These are phyloP conservation scores for Lactarius deliciosus DNA, from an alignment of 768 basidiomycete genomes.

Conservation along the genomic window DNA sequence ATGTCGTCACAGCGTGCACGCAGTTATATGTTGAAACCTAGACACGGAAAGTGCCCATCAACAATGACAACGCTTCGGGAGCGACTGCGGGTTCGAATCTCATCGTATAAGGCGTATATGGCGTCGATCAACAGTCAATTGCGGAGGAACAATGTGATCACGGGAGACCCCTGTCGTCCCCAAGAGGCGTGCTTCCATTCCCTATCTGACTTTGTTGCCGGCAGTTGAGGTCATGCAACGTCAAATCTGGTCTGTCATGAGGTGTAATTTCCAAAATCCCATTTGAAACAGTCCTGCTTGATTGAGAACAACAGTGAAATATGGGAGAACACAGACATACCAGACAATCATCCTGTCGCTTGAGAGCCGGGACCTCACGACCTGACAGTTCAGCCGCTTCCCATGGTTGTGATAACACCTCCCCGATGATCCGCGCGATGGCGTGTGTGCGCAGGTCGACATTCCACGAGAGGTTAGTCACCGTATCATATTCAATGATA, in stretches of 20 bases:
- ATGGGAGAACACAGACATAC: slow-evolving; percentile 50
- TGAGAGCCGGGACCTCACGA: slow-evolving; percentile 59
- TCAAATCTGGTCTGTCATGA: background rate
- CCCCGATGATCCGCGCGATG: slow-evolving; percentile 77
- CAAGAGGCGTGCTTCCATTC: background rate
- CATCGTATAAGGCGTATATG: background rate
- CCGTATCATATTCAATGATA: slow-evolving; percentile 89
- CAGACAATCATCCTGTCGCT: slow-evolving; percentile 64
- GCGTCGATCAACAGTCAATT: background rate
- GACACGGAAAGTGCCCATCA: background rate
- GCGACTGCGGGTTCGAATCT: background rate
- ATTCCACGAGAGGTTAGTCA: slow-evolving; percentile 79
- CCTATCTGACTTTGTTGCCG: background rate
- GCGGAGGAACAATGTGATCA: background rate
- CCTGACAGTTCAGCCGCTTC: slow-evolving; percentile 56
- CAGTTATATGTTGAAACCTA: background rate
- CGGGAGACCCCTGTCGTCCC: background rate
- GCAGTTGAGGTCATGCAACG: background rate
- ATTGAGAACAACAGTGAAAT: slow-evolving; percentile 4
- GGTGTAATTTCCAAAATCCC: slow-evolving; percentile 60
- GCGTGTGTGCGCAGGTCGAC: slow-evolving; percentile 81
- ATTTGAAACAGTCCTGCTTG: slow-evolving; percentile 63
- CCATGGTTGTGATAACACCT: slow-evolving; percentile 72
- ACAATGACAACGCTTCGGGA: background rate
- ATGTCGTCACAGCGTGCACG: background rate